phyloP scores from a whole-genome alignment of 306 rosid species.

The Arachis stenosperma region DNA sequence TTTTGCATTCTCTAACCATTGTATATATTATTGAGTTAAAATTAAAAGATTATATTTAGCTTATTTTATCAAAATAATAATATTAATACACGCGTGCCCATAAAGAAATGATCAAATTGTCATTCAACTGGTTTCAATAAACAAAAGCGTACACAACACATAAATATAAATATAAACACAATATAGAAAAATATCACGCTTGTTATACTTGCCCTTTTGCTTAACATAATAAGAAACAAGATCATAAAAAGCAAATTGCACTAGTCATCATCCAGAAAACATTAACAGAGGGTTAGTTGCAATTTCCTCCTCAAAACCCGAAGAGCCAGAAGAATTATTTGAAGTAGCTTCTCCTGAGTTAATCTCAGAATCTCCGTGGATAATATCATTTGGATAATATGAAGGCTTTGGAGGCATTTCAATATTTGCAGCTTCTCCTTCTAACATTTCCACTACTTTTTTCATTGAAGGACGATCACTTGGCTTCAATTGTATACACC shows the following conservation, averaged over 20 bases:
- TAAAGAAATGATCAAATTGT: too few relatives aligned
- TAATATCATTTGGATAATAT: background rate
- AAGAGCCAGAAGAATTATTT: background rate
- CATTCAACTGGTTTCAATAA: too few relatives aligned
- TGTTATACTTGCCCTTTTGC: too few relatives aligned
- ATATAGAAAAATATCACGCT: too few relatives aligned
- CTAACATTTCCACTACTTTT: conserved; percentile 42
- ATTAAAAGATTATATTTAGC: too few relatives aligned
- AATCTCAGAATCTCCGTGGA: background rate
- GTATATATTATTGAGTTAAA: too few relatives aligned
- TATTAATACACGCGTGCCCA: too few relatives aligned
- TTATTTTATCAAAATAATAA: too few relatives aligned
- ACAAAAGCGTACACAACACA: too few relatives aligned
- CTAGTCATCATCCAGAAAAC: background rate
- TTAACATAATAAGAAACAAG: background rate
- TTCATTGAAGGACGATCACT: conserved; percentile 46
- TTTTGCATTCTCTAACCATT: too few relatives aligned
- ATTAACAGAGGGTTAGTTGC: background rate
- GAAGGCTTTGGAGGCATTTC: conserved; percentile 47
- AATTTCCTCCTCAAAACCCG: background rate
- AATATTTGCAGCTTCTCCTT: conserved; percentile 23
- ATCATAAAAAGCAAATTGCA: background rate
- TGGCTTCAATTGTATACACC: conserved; percentile 49
- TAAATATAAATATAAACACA: too few relatives aligned
- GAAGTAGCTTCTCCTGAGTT: background rate